A percentile compares a stretch with the other conserved stretches of the same genome.
phyloP scores from a whole-genome alignment of 768 basidiomycete species.

The Boletellus ananiceps region DNA sequence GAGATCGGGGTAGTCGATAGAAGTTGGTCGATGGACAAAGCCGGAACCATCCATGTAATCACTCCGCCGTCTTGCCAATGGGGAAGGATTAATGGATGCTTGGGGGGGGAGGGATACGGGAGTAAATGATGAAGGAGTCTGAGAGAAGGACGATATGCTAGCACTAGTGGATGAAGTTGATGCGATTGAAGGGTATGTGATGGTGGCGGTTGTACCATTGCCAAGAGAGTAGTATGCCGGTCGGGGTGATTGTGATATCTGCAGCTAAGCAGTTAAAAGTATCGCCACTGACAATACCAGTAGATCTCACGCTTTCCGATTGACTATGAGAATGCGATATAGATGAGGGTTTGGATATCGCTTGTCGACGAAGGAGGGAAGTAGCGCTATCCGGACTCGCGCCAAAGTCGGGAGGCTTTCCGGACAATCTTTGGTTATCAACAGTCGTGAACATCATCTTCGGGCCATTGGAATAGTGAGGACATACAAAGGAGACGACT shows the following conservation, averaged over 20 bases:
- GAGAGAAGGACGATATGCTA: constrained; percentile 36
- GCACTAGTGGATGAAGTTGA: constrained; percentile 36
- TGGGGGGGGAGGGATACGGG: constrained; percentile 66
- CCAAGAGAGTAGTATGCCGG: constrained; percentile 33
- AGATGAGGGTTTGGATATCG: constrained; percentile 39
- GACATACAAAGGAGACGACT: constrained; percentile 22
- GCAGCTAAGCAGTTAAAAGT: constrained; percentile 8
- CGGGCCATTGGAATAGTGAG: not conserved
- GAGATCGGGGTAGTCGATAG: constrained; percentile 82
- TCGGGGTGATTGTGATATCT: constrained; percentile 36
- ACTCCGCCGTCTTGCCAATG: constrained; percentile 65
- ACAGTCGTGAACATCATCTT: constrained; percentile 10
- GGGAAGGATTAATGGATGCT: constrained; percentile 78
- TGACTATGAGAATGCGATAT: constrained; percentile 45
- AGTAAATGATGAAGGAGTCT: constrained; percentile 37
- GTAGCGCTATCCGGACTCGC: constrained; percentile 11
- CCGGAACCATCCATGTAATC: constrained; percentile 77
- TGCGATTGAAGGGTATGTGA: constrained; percentile 51
- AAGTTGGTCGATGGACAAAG: constrained; percentile 38
- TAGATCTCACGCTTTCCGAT: constrained; percentile 44
- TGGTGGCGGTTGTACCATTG: constrained; percentile 39
- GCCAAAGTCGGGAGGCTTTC: constrained; percentile 14
- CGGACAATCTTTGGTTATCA: constrained; percentile 12
- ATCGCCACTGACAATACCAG: constrained; percentile 6
- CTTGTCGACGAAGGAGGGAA: constrained; percentile 35